A percentile compares a stretch with the other conserved stretches of the same genome.
These are phyloP conservation scores for Leonotis leonurus DNA, from an alignment of 257 asterid species.

Conservation along the genomic window DNA sequence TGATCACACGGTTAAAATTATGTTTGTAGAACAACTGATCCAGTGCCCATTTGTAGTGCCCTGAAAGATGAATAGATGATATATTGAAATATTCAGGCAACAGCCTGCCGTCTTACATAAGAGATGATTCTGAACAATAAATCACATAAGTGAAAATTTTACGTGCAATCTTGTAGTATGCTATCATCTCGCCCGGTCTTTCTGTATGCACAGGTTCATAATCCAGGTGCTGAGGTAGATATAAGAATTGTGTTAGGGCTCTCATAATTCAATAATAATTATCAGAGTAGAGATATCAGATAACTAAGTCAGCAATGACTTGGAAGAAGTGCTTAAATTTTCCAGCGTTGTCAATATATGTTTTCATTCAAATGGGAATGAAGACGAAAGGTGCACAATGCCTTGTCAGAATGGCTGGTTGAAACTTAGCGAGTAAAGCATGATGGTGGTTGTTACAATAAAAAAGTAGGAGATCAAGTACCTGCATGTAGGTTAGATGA, in stretches of 20 bases:
- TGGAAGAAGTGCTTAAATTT: neutral
- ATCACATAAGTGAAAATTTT: constrained; percentile 24
- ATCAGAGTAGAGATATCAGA: constrained; percentile 9
- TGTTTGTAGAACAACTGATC: constrained; percentile 86
- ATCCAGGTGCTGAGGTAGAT: constrained; percentile 73
- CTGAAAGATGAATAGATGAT: constrained; percentile 40
- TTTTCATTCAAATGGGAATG: neutral
- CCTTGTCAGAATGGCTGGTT: constrained; percentile 14
- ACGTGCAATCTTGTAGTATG: constrained; percentile 99
- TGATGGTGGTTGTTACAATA: constrained; percentile 1
- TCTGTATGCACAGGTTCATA: constrained; percentile 77
- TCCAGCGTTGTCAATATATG: neutral
- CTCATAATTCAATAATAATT: constrained; percentile 13
- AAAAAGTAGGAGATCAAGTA: constrained; percentile 21
- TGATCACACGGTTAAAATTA: constrained; percentile 80
- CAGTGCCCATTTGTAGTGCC: constrained; percentile 98
- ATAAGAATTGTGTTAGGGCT: constrained; percentile 22
- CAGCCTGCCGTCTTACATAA: constrained; percentile 13
- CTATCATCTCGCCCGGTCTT: constrained; percentile 90
- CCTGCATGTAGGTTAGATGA: constrained; percentile 96
- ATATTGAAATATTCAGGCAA: constrained; percentile 8
- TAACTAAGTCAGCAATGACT: constrained; percentile 8
- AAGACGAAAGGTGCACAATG: neutral
- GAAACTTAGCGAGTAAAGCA: neutral
- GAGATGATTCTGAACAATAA: constrained; percentile 17